phyloP scores from a whole-genome alignment of 768 basidiomycete genomes.

The Lactarius indigo region DNA sequence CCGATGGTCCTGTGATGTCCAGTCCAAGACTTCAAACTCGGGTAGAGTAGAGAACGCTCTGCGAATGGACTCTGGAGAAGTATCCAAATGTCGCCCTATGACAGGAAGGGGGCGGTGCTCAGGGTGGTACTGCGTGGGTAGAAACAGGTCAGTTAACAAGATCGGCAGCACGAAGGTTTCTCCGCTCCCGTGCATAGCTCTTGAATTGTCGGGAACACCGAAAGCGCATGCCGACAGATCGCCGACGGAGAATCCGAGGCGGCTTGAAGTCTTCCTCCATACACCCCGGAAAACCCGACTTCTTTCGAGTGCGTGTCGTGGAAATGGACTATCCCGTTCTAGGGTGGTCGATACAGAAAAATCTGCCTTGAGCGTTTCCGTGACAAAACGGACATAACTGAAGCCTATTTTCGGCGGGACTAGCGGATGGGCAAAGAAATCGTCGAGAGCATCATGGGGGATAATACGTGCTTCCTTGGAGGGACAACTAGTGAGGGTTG shows the following conservation, averaged over 20 bases:
- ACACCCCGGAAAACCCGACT: slow-evolving; percentile 9
- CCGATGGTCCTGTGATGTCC: slow-evolving; percentile 47
- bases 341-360: slow-evolving; percentile 20
- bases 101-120: slow-evolving; percentile 41
- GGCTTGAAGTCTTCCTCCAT: slow-evolving; percentile 15
- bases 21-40: slow-evolving; percentile 55
- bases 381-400: slow-evolving; percentile 48
- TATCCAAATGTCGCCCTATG: not conserved
- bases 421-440: slow-evolving; percentile 60
- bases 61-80: slow-evolving; percentile 7
- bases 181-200: not conserved
- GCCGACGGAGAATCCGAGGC: slow-evolving; percentile 33
- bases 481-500: slow-evolving; percentile 27
- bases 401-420: slow-evolving; percentile 47
- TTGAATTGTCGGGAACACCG: slow-evolving; percentile 27
- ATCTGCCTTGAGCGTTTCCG: slow-evolving; percentile 28
- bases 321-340: slow-evolving; percentile 6
- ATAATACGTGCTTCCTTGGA: slow-evolving; percentile 16
- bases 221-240: slow-evolving; percentile 63
- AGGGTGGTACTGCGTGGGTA: slow-evolving; percentile 53
- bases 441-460: slow-evolving; percentile 22
- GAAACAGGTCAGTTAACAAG: slow-evolving; percentile 68
- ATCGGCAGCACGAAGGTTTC: slow-evolving; percentile 54
- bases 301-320: not conserved
- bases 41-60: slow-evolving; percentile 38